Percentiles rank a stretch among this genome's conserved stretches.
phyloP scores from a whole-genome alignment of 306 rosid species.

The Prunus fruticosa region DNA sequence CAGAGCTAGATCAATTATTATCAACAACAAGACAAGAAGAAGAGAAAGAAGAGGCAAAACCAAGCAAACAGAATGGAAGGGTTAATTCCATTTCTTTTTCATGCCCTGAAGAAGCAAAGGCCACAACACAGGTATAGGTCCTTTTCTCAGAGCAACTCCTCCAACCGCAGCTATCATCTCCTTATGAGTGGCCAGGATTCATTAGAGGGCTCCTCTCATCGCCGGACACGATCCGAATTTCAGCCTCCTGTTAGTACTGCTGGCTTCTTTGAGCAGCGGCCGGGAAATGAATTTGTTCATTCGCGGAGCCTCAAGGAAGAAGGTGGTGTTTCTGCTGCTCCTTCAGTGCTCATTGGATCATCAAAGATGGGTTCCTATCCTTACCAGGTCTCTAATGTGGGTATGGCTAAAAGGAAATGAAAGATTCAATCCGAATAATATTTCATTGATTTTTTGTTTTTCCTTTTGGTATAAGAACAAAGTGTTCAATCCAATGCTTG shows the following conservation, averaged over 20 bases:
- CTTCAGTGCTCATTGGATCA: not conserved
- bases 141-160: slow-evolving; percentile 47
- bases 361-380: slow-evolving; percentile 10
- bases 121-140: slow-evolving; percentile 40
- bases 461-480: not conserved
- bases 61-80: slow-evolving; percentile 57
- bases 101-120: slow-evolving; percentile 60
- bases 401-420: not conserved
- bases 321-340: slow-evolving; percentile 5
- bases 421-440: not conserved
- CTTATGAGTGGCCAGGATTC: slow-evolving; percentile 34
- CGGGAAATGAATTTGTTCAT: slow-evolving; percentile 3
- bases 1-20: not conserved
- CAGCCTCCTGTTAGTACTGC: slow-evolving; percentile 31
- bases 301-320: slow-evolving; percentile 9
- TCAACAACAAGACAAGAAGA: not conserved
- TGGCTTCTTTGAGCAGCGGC: not conserved
- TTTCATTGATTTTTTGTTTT: not conserved
- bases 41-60: not conserved
- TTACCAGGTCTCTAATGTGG: not conserved
- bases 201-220: slow-evolving; percentile 59
- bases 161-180: slow-evolving; percentile 70
- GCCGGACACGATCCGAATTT: slow-evolving; percentile 63
- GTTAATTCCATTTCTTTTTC: slow-evolving; percentile 72
- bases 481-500: not conserved